Conservation (phyloP, 805 yeast species). For the Candida suzukii region DNA sequence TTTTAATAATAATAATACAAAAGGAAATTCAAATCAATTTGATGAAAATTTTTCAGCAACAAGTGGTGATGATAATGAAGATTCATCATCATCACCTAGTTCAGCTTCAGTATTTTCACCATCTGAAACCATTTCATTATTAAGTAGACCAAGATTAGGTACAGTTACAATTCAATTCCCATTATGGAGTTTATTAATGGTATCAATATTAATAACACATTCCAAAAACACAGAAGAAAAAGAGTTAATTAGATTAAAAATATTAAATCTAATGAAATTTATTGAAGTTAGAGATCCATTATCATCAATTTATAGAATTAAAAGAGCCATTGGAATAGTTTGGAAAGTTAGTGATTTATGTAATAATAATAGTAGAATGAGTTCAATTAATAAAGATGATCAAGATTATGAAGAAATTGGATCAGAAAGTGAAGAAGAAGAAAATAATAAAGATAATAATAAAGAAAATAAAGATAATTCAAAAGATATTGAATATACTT, state of each 20-base stretch:
- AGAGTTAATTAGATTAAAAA: slow-evolving; percentile 8
- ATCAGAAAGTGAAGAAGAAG: not conserved
- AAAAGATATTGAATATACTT: not conserved
- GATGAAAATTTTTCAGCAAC: too few relatives aligned
- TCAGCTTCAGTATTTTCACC: not conserved
- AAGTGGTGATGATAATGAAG: not conserved
- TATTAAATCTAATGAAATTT: slow-evolving; percentile 12
- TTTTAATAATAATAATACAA: too few relatives aligned
- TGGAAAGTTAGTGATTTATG: slow-evolving; percentile 20
- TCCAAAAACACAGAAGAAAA: slow-evolving; percentile 6
- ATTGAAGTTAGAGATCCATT: slow-evolving; percentile 22
- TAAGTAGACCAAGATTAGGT: too few relatives aligned
- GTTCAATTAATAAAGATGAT: not conserved
- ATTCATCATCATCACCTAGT: not conserved
- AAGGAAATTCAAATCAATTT: too few relatives aligned
- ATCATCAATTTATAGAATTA: slow-evolving; percentile 14
- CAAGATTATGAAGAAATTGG: not conserved
- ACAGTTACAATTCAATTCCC: slow-evolving; percentile 18
- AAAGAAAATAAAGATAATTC: not conserved
- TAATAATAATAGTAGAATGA: not conserved
- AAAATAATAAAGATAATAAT: not conserved
- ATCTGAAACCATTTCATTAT: not conserved
- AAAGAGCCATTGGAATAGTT: slow-evolving; percentile 18
- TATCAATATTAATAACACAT: slow-evolving; percentile 11
- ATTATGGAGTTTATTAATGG: slow-evolving; percentile 24